phyloP scores from a whole-genome alignment of 768 basidiomycete genomes.

The Xerocomellus dryophilus region DNA sequence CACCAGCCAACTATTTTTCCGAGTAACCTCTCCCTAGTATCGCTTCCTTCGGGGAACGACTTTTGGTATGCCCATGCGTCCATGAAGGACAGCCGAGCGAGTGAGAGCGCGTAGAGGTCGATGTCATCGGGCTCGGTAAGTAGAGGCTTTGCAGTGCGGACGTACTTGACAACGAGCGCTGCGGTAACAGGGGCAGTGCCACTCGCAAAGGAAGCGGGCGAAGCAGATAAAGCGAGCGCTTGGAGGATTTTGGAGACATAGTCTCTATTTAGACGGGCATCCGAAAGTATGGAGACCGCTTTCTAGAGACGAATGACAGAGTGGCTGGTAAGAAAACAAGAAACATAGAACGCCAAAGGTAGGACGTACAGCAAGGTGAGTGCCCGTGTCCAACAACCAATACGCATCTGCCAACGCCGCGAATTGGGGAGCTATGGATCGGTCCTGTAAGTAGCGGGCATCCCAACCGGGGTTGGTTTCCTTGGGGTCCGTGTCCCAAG shows the following conservation, averaged over 20 bases:
- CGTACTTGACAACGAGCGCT: constrained; percentile 62
- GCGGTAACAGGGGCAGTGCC: constrained; percentile 14
- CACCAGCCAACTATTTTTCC: constrained; percentile 64
- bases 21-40: constrained; percentile 53
- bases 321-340: background rate
- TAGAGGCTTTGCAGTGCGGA: constrained; percentile 71
- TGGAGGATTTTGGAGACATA: constrained; percentile 76
- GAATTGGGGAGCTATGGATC: constrained; percentile 75
- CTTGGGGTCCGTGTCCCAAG: constrained; percentile 63
- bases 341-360: background rate
- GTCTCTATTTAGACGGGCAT: constrained; percentile 71
- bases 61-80: constrained; percentile 78
- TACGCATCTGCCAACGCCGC: constrained; percentile 76
- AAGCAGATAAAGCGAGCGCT: constrained; percentile 42
- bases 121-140: constrained; percentile 69
- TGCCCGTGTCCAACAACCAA: constrained; percentile 74
- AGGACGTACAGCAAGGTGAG: constrained; percentile 56
- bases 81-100: constrained; percentile 59
- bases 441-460: constrained; percentile 44
- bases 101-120: constrained; percentile 63
- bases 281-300: constrained; percentile 71
- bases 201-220: constrained; percentile 37
- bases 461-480: constrained; percentile 35
- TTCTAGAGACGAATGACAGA: constrained; percentile 37
- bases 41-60: constrained; percentile 59